Conservation (phyloP, 2,329 filamentous ascomycete species). For the Cladosporium phlei region DNA sequence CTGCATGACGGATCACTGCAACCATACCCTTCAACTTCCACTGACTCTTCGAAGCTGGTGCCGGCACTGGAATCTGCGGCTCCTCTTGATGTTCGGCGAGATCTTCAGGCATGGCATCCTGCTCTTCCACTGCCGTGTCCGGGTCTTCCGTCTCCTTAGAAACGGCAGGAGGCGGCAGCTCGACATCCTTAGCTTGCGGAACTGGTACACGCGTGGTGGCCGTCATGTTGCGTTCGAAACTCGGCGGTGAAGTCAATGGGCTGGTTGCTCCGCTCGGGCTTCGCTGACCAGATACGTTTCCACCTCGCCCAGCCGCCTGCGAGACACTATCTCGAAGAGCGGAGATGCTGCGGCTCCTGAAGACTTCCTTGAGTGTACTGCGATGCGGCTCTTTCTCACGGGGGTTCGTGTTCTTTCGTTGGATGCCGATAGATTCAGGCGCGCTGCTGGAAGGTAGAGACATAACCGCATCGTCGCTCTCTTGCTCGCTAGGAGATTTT, state of each 20-base stretch:
- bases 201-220: constrained; percentile 16
- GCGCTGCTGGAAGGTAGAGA: constrained; percentile 7
- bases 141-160: constrained; percentile 11
- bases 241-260: constrained; percentile 42
- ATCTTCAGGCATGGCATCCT: constrained; percentile 7
- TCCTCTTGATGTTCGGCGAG: constrained; percentile 10
- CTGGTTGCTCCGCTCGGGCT: constrained; percentile 31
- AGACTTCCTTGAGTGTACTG: constrained; percentile 51
- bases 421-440: constrained; percentile 7
- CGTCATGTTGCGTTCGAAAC: constrained; percentile 31
- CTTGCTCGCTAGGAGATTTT: constrained; percentile 23
- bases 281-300: constrained; percentile 19
- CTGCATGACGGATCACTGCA: constrained; percentile 90
- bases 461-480: constrained; percentile 16
- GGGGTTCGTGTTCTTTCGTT: constrained; percentile 6
- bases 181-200: constrained; percentile 22
- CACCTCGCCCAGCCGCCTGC: constrained; percentile 23
- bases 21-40: constrained; percentile 99
- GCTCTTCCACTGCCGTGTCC: constrained; percentile 17
- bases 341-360: constrained; percentile 62
- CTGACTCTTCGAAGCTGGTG: constrained; percentile 70
- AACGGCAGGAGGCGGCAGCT: constrained; percentile 30
- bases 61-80: constrained; percentile 36
- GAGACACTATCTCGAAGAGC: constrained; percentile 46
- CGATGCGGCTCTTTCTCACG: constrained; percentile 33